Evolutionary conservation across 495 filamentous ascomycete species (phyloP).

Genomic region (Oleoguttula mirabilis): DNA sequence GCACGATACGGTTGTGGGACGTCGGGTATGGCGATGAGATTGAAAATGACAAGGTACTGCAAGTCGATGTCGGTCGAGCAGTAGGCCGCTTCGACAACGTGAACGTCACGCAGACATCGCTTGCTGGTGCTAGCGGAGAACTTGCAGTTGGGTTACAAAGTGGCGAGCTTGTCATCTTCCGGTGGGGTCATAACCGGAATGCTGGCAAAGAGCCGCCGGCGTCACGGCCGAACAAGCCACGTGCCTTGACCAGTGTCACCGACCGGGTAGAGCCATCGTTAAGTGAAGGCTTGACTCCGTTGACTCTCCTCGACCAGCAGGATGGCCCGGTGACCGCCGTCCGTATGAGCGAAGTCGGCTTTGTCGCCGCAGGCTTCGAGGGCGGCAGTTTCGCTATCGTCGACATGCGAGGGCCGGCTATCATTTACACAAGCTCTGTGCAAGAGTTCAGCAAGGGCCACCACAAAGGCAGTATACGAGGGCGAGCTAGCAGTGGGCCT

Average conservation of each 20-base stretch:
- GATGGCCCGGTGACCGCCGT: slow-evolving; percentile 66
- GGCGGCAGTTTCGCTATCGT: slow-evolving; percentile 65
- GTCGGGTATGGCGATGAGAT: slow-evolving; percentile 81
- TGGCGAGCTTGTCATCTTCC: slow-evolving; percentile 77
- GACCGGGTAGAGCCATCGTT: slow-evolving; percentile 66
- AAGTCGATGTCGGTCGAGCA: slow-evolving; percentile 78
- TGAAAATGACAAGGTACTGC: slow-evolving; percentile 69
- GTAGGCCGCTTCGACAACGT: slow-evolving; percentile 67
- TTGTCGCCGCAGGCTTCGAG: slow-evolving; percentile 76
- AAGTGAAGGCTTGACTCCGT: slow-evolving; percentile 69
- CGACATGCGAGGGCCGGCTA: slow-evolving; percentile 73
- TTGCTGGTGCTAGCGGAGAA: slow-evolving; percentile 69
- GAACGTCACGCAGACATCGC: slow-evolving; percentile 58
- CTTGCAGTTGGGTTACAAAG: slow-evolving; percentile 66
- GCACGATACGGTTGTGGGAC: slow-evolving; percentile 81
- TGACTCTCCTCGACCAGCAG: slow-evolving; percentile 68
- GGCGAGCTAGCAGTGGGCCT: slow-evolving; percentile 29
- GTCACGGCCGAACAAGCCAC: slow-evolving; percentile 37
- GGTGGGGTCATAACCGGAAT: slow-evolving; percentile 69
- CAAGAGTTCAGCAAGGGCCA: slow-evolving; percentile 54
- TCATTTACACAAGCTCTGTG: slow-evolving; percentile 65
- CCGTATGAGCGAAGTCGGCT: slow-evolving; percentile 79
- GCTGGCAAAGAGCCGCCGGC: slow-evolving; percentile 42
- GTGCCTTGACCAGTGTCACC: slow-evolving; percentile 57
- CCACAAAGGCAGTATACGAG: slow-evolving; percentile 58